Evolutionary conservation across 768 basidiomycete genomes (phyloP).

Genomic region (Amylocystis lapponica): DNA sequence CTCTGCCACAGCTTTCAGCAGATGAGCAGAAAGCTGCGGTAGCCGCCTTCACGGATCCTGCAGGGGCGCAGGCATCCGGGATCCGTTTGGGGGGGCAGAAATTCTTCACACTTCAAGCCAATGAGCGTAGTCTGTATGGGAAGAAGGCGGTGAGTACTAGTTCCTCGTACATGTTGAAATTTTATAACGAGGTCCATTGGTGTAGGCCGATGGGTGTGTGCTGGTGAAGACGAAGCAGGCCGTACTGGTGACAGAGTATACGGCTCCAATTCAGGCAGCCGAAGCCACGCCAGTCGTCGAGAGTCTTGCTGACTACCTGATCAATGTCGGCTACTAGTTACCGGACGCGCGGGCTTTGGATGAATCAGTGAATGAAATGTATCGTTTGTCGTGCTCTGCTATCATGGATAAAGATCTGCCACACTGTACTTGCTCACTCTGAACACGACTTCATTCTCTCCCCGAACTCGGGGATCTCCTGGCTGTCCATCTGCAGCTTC

Average conservation of each 20-base stretch:
- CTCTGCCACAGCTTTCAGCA: slow-evolving; percentile 43
- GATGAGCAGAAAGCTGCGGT: slow-evolving; percentile 61
- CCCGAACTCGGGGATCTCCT: no score
- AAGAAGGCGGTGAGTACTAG: slow-evolving; percentile 66
- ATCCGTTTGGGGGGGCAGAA: slow-evolving; percentile 64
- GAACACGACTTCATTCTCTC: no score
- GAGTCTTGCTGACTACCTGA: slow-evolving; percentile 75
- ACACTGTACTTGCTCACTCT: no score
- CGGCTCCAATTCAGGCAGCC: slow-evolving; percentile 51
- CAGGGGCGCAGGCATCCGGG: slow-evolving; percentile 46
- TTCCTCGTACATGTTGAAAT: no score
- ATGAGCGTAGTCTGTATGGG: slow-evolving; percentile 54
- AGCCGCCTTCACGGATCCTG: slow-evolving; percentile 38
- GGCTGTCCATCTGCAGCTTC: no score
- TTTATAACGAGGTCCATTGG: no score
- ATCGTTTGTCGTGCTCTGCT: no score
- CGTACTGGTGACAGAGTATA: slow-evolving; percentile 77
- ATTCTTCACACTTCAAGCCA: slow-evolving; percentile 59
- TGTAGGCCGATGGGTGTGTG: slow-evolving; percentile 64
- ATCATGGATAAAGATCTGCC: no score
- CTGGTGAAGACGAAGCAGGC: slow-evolving; percentile 82
- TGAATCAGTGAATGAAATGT: no score
- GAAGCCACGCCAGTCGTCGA: slow-evolving; percentile 68
- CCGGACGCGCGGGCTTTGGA: no score
- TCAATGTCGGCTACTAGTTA: slow-evolving; percentile 47